Base-by-base conservation (phyloP, 2,329 filamentous ascomycete genomes). In the Colletotrichum tofieldiae region DNA sequence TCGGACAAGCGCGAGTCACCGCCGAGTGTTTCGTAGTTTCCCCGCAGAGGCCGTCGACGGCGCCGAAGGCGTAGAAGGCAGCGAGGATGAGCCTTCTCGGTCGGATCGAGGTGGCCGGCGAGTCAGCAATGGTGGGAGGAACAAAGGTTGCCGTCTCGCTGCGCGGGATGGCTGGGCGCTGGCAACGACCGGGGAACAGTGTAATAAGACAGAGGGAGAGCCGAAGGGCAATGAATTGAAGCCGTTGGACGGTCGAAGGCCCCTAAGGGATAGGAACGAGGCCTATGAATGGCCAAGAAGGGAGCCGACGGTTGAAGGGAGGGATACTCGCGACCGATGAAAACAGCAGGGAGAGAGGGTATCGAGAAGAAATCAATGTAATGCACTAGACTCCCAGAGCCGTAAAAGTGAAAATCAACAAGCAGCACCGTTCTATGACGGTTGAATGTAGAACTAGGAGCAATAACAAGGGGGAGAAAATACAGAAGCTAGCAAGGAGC, bases 71-170 rank as follows among this genome's bases (percentile, higher is more conserved):
- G 23, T 37, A 32, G 32, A 39, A 32, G n/a, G 51, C 43, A 18
- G 32, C 65, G 58, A 61, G 52, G 52, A 37, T 18, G 32, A 37
- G 45, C 69, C 65, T 51, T 63, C 51, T 43, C 14, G 18, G 32
- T 41, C n/a, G 26, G 37, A 37, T 14, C 43, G 23, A 64, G n/a
- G 52, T 29, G 52, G n/a, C 16, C 4, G 37, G 37, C 58, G 43
- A 68, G 65, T 72, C 69, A 68, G 58, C 58, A 20, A 29, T 26
- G 23, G 35, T 23, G 16, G n/a, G 37, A 62, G n/a, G 29, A 58
- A 70, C 61, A 54, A 70, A 69, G 67, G 60, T 26, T 65, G 26
- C 47, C 37, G 51, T 61, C 49, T 71, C 47, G 47, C 56, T 49
- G 67, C 29, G 45, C 47, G 23, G 55, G 20, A n/a, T 39, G n/a